Conservation (phyloP, 2,329 filamentous ascomycete species). For the Aspergillus sp. region DNA sequence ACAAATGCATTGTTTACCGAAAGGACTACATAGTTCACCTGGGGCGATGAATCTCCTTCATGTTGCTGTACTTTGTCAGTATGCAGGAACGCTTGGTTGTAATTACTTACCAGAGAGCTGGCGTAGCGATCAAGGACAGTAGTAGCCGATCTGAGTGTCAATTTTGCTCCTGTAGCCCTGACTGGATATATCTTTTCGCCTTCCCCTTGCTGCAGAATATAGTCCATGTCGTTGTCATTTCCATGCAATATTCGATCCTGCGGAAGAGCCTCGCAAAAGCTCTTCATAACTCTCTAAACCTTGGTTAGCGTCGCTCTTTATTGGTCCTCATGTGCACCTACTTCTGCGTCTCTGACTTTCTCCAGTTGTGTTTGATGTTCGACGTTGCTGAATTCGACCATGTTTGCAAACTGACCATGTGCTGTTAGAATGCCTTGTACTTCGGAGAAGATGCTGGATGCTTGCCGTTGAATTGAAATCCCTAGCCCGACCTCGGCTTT, state of each 20-base stretch:
- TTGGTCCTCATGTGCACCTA: constrained; percentile 9
- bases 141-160: constrained; percentile 69
- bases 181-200: constrained; percentile 50
- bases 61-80: constrained; percentile 27
- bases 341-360: constrained; percentile 38
- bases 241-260: constrained; percentile 61
- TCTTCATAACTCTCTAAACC: constrained; percentile 50
- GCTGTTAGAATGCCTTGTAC: constrained; percentile 4
- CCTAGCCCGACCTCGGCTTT: constrained; percentile 80
- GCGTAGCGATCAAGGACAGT: constrained; percentile 64
- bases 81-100: background rate
- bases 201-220: constrained; percentile 45
- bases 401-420: constrained; percentile 56
- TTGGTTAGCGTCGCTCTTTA: constrained; percentile 1
- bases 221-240: constrained; percentile 48
- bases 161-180: constrained; percentile 59
- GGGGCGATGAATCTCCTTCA: constrained; percentile 39
- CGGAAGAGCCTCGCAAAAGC: constrained; percentile 66
- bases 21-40: constrained; percentile 54
- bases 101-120: constrained; percentile 52
- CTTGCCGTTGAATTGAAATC: constrained; percentile 57
- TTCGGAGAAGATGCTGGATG: background rate
- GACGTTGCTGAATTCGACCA: constrained; percentile 67
- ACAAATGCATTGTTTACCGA: constrained; percentile 51
- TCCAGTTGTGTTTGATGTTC: constrained; percentile 52